Evolutionary conservation across 495 filamentous ascomycete species (phyloP).

Genomic region (Penicillium soppii): DNA sequence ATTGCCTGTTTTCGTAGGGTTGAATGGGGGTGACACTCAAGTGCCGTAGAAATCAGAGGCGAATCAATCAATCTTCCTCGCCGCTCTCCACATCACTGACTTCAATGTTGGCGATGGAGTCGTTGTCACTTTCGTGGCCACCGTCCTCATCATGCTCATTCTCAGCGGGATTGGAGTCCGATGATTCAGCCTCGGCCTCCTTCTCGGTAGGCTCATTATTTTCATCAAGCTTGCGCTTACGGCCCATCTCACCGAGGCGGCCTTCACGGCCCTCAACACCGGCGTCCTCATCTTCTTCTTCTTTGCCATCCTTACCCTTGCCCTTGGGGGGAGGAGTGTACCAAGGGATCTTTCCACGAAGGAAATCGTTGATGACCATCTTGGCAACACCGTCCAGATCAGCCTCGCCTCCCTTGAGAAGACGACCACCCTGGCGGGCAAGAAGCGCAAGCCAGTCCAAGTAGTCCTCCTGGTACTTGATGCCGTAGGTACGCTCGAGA

Average conservation of each 20-base stretch:
- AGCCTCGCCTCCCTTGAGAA: conserved; percentile 86
- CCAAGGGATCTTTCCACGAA: conserved; percentile 94
- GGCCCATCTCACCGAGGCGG: conserved; percentile 62
- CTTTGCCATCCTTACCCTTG: conserved; percentile 52
- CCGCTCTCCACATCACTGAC: conserved; percentile 46
- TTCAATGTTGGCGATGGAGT: conserved; percentile 45
- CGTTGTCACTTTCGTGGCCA: conserved; percentile 35
- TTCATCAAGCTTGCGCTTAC: conserved; percentile 53
- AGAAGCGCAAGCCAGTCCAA: conserved; percentile 84
- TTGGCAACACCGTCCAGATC: conserved; percentile 93
- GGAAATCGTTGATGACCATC: conserved; percentile 93
- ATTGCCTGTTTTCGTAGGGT: not conserved
- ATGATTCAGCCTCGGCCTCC: conserved; percentile 23
- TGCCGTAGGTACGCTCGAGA: conserved; percentile 87
- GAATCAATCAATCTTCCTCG: conserved; percentile 36
- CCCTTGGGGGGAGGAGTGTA: conserved; percentile 76
- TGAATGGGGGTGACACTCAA: conserved; percentile 2
- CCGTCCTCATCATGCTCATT: conserved; percentile 45
- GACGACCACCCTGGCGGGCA: conserved; percentile 80
- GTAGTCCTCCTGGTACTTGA: conserved; percentile 64
- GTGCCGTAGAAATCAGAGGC: not conserved
- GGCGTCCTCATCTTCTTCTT: conserved; percentile 47
- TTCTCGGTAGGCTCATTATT: conserved; percentile 27
- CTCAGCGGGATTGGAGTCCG: conserved; percentile 23
- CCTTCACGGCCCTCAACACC: conserved; percentile 56